Evolutionary conservation across 2,329 filamentous ascomycete species (phyloP).

Genomic region (Torrubiella hemipterigena): DNA sequence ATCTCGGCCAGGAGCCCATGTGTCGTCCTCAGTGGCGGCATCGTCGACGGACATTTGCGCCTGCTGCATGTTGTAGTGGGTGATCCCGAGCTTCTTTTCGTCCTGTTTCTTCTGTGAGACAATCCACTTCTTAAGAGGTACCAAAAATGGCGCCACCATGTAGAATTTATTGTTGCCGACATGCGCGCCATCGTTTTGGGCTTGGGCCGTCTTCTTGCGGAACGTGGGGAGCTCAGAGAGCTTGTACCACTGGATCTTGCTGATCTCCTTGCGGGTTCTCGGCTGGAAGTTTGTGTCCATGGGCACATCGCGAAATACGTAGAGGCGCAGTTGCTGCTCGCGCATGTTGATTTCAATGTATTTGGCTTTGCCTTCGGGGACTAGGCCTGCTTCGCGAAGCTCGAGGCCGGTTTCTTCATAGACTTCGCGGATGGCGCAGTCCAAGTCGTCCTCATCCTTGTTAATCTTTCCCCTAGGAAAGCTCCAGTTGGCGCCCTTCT

Average conservation of each 20-base stretch:
- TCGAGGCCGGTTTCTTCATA: slow-evolving; percentile 95
- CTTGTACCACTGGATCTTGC: slow-evolving; percentile 91
- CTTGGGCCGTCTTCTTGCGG: slow-evolving; percentile 52
- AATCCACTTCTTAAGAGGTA: slow-evolving; percentile 81
- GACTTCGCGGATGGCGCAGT: slow-evolving; percentile 88
- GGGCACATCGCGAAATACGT: slow-evolving; percentile 80
- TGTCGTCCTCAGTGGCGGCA: slow-evolving; percentile 50
- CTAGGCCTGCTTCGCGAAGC: slow-evolving; percentile 60
- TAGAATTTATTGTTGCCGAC: slow-evolving; percentile 75
- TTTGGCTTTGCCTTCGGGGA: slow-evolving; percentile 63
- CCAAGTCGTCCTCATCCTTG: slow-evolving; percentile 87
- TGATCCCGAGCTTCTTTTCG: slow-evolving; percentile 29
- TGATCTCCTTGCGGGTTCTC: slow-evolving; percentile 90
- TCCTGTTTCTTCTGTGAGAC: slow-evolving; percentile 70
- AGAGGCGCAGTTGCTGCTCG: slow-evolving; percentile 86
- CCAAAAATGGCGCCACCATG: slow-evolving; percentile 91
- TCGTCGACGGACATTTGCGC: slow-evolving; percentile 36
- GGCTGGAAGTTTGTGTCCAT: slow-evolving; percentile 83
- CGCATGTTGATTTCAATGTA: slow-evolving; percentile 82
- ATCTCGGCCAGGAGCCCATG: slow-evolving; percentile 26
- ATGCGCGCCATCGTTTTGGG: slow-evolving; percentile 43
- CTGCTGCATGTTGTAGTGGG: slow-evolving; percentile 27
- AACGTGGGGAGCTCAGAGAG: slow-evolving; percentile 78
- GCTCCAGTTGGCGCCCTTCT: slow-evolving; percentile 92
- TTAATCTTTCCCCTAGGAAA: slow-evolving; percentile 97